A percentile compares a stretch with the other conserved stretches of the same genome.
phyloP scores from a whole-genome alignment of 345 rosid species.

The Cardiospermum halicacabum region DNA sequence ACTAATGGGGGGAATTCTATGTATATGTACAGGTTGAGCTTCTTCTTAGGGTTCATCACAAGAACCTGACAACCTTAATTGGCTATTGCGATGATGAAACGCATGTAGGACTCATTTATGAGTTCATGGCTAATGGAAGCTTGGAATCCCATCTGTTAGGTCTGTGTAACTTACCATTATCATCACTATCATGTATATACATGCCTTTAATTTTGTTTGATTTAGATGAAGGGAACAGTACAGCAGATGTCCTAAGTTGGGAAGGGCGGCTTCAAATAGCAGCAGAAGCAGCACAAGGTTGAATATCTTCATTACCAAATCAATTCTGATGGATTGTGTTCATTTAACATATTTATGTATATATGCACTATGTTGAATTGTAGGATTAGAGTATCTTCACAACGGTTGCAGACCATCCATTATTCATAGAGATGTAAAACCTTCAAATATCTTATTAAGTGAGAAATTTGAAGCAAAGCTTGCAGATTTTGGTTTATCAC shows the following conservation, averaged over 20 bases:
- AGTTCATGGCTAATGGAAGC: constrained; percentile 51
- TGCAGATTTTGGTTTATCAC: constrained; percentile 27
- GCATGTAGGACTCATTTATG: constrained; percentile 45
- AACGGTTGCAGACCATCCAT: constrained; percentile 51
- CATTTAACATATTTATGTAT: background rate
- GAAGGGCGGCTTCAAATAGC: constrained; percentile 30
- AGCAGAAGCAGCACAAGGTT: constrained; percentile 36
- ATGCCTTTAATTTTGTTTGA: background rate
- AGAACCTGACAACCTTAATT: constrained; percentile 34
- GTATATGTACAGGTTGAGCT: constrained; percentile 35
- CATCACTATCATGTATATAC: background rate
- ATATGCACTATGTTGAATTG: background rate
- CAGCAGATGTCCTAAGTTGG: constrained; percentile 14
- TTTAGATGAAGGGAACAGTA: background rate
- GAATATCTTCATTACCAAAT: background rate
- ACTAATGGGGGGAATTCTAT: background rate
- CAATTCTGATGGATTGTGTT: background rate
- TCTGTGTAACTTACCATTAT: background rate
- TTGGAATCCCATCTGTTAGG: constrained; percentile 42
- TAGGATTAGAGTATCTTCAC: constrained; percentile 60
- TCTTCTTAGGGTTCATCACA: constrained; percentile 57
- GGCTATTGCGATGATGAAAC: constrained; percentile 19
- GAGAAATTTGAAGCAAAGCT: constrained; percentile 36
- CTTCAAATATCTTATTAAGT: constrained; percentile 40
- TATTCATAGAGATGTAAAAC: constrained; percentile 51